A percentile compares a stretch with the other conserved stretches of the same genome.
phyloP scores from a whole-genome alignment of 345 rosid species.

The Abelmoschus esculentus region DNA sequence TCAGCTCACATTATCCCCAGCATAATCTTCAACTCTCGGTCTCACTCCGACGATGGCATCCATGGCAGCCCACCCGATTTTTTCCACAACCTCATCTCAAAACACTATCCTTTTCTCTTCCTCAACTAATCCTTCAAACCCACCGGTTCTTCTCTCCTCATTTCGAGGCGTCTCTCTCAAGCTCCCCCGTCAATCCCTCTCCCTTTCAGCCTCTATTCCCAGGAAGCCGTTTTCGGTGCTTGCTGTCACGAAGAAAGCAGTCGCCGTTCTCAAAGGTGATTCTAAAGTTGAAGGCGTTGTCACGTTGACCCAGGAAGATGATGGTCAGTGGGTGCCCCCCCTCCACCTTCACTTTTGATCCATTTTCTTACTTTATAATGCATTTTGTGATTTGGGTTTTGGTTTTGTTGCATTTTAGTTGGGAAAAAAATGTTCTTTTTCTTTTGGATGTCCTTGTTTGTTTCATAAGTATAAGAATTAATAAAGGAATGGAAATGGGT shows the following conservation, averaged over 20 bases:
- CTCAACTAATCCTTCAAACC: slow-evolving; percentile 9
- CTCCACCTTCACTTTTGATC: not conserved
- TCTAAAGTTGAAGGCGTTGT: slow-evolving; percentile 84
- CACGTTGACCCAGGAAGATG: slow-evolving; percentile 65
- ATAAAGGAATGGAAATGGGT: not conserved
- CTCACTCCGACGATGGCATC: slow-evolving; percentile 30
- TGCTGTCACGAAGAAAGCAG: slow-evolving; percentile 72
- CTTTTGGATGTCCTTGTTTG: not conserved
- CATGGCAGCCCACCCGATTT: slow-evolving; percentile 44
- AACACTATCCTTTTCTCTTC: slow-evolving; percentile 18
- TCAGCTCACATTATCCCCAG: slow-evolving; percentile 17
- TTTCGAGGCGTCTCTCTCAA: slow-evolving; percentile 54
- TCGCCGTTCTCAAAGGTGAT: slow-evolving; percentile 77
- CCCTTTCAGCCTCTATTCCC: slow-evolving; percentile 25
- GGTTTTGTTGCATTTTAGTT: not conserved
- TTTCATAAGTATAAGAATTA: not conserved
- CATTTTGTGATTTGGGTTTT: not conserved
- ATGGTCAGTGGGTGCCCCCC: slow-evolving; percentile 31
- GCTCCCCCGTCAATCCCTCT: slow-evolving; percentile 31
- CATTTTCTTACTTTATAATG: not conserved
- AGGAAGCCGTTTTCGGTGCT: slow-evolving; percentile 41
- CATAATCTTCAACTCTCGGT: not conserved
- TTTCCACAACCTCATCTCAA: slow-evolving; percentile 26
- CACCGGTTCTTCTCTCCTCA: slow-evolving; percentile 27
- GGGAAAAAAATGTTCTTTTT: not conserved